A percentile compares a stretch with the other conserved stretches of the same genome.
phyloP scores from a whole-genome alignment of 2,329 filamentous ascomycete genomes.

The Colletotrichum salicis region DNA sequence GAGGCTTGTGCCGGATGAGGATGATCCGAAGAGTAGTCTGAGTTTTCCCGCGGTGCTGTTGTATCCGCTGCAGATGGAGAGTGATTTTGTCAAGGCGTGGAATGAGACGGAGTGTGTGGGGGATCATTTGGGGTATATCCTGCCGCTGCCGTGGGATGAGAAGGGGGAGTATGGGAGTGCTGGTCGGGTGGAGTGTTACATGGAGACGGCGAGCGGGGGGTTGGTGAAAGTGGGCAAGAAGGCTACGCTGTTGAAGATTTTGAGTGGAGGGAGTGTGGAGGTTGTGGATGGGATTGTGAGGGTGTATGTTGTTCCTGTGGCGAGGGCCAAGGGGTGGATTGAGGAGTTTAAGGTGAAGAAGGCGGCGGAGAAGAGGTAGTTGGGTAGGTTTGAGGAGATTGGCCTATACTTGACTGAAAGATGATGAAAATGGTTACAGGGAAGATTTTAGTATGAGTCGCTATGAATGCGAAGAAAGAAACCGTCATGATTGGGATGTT shows the following conservation, averaged over 20 bases:
- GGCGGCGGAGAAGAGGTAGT: constrained; percentile 54
- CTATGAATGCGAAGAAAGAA: constrained; percentile 9
- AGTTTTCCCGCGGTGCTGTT: constrained; percentile 83
- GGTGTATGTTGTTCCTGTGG: constrained; percentile 83
- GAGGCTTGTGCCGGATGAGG: constrained; percentile 74
- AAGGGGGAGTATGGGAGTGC: constrained; percentile 70
- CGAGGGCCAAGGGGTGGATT: constrained; percentile 79
- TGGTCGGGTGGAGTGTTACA: constrained; percentile 82
- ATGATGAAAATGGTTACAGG: no score
- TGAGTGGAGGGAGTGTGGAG: constrained; percentile 82
- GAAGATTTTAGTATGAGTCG: background rate
- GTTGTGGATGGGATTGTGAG: constrained; percentile 86
- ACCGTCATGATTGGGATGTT: constrained; percentile 10
- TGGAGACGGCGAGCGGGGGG: constrained; percentile 83
- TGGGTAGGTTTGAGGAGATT: no score
- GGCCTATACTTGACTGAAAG: background rate
- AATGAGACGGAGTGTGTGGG: constrained; percentile 78
- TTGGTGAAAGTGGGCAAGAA: constrained; percentile 92
- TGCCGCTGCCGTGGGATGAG: constrained; percentile 88
- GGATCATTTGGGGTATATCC: constrained; percentile 85
- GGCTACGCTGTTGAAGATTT: constrained; percentile 77
- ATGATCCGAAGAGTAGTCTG: constrained; percentile 78
- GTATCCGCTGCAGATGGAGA: constrained; percentile 84
- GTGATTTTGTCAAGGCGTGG: constrained; percentile 91
- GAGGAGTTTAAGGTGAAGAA: constrained; percentile 84